These are phyloP conservation scores for Microbotryum intermedium DNA, from an alignment of 1,284 basidiomycete species.

Conservation along the genomic window DNA sequence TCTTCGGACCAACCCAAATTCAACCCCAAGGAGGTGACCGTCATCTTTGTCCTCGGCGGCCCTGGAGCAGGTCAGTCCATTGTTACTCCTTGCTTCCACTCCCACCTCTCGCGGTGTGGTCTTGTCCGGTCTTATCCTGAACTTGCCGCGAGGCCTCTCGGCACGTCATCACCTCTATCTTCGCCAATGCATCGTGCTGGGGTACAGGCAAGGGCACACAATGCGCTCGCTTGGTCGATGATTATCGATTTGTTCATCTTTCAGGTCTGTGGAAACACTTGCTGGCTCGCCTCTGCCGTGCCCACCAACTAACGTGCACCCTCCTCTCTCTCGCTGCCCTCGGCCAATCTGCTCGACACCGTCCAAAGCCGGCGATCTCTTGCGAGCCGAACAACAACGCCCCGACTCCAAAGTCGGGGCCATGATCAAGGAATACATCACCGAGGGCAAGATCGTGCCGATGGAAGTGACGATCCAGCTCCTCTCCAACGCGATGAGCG, in stretches of 20 bases:
- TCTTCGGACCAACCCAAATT: neutral
- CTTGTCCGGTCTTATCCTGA: neutral
- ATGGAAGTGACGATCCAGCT: constrained; percentile 96
- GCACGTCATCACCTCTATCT: neutral
- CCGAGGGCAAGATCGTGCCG: constrained; percentile 89
- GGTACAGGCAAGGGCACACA: constrained; percentile 89
- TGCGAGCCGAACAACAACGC: constrained; percentile 86
- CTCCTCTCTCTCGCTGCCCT: neutral
- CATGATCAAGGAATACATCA: constrained; percentile 82
- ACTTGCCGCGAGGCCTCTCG: neutral
- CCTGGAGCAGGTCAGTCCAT: constrained; percentile 71
- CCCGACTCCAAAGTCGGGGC: constrained; percentile 76
- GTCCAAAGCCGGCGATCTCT: constrained; percentile 80
- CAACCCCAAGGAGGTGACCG: constrained; percentile 53
- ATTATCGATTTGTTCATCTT: constrained; percentile 87
- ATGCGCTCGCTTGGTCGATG: constrained; percentile 74
- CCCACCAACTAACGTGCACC: neutral
- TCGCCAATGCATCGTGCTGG: neutral
- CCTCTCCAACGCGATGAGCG: constrained; percentile 83
- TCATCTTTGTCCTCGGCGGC: constrained; percentile 93
- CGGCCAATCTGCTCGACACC: neutral
- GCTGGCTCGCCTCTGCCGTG: neutral
- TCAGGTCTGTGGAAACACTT: constrained; percentile 55
- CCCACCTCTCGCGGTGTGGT: neutral
- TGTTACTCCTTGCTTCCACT: neutral